Conservation (phyloP, 2,329 filamentous ascomycete genomes). For the Alternaria incomplexa region DNA sequence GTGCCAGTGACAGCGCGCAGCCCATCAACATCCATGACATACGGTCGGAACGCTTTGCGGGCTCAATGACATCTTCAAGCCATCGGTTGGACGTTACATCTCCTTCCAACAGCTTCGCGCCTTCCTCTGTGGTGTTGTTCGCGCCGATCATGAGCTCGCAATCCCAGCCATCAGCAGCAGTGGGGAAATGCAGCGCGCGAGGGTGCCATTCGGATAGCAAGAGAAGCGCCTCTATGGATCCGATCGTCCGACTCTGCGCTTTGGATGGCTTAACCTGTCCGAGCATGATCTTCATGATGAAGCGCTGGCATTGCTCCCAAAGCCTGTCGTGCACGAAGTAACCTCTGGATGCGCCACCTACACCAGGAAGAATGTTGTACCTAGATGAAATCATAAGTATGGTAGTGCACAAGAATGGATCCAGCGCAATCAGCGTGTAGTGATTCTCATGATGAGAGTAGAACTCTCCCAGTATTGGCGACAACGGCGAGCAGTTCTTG, state of each 20-base stretch:
- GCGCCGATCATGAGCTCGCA: conserved; percentile 57
- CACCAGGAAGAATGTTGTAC: conserved; percentile 51
- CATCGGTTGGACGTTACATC: conserved; percentile 52
- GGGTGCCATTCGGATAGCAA: conserved; percentile 65
- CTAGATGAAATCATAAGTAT: conserved; percentile 63
- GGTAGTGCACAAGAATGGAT: conserved; percentile 60
- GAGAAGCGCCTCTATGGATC: conserved; percentile 61
- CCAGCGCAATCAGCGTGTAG: conserved; percentile 55
- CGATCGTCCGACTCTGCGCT: conserved; percentile 57
- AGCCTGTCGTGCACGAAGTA: conserved; percentile 62
- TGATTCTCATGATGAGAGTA: conserved; percentile 59
- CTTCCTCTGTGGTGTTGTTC: conserved; percentile 48
- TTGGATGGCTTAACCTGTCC: conserved; percentile 61
- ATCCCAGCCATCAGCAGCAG: conserved; percentile 62
- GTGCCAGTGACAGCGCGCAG: conserved; percentile 59
- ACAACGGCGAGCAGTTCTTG: conserved; percentile 58
- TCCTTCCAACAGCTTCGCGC: conserved; percentile 41
- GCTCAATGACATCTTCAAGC: conserved; percentile 62
- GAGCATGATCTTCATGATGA: conserved; percentile 61
- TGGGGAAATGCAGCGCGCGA: conserved; percentile 60
- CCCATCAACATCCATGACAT: conserved; percentile 68
- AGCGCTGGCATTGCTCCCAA: conserved; percentile 62
- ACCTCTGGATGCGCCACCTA: conserved; percentile 54
- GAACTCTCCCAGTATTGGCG: conserved; percentile 58
- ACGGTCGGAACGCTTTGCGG: conserved; percentile 60